Evolutionary conservation across 148 eudicot genomes (phyloP).

Genomic region (Chenopodium quinoa): DNA sequence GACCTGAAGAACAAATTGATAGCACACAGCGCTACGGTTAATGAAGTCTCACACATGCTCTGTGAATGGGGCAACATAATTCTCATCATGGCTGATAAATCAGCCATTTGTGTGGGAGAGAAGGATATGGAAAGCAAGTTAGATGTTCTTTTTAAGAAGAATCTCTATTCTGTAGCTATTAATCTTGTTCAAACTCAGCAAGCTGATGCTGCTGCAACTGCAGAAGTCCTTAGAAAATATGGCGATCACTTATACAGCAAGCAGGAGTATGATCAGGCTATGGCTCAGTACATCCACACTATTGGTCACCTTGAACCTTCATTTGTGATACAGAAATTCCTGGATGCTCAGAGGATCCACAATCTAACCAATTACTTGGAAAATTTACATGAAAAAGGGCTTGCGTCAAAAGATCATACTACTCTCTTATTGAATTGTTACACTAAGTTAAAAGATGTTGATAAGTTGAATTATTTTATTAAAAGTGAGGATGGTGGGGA

Average conservation of each 20-base stretch:
- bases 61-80: conserved; percentile 98
- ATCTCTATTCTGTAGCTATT: conserved; percentile 92
- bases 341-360: conserved; percentile 97
- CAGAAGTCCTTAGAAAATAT: conserved; percentile 93
- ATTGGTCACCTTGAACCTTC: conserved; percentile 98
- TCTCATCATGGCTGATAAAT: conserved; percentile 79
- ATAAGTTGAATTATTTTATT: conserved; percentile 77
- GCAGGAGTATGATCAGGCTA: conserved; percentile 89
- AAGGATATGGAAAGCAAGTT: conserved; percentile 99
- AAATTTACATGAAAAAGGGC: conserved; percentile 88
- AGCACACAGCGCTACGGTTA: conserved; percentile 68
- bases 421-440: conserved; percentile 92
- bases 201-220: conserved; percentile 99
- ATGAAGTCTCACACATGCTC: conserved; percentile 89
- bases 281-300: conserved; percentile 92
- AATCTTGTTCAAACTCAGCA: conserved; percentile 96
- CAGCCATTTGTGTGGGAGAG: conserved; percentile 84
- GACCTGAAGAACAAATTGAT: conserved; percentile 88
- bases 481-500: conserved; percentile 87
- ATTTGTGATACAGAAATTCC: conserved; percentile 90
- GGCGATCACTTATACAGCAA: conserved; percentile 92
- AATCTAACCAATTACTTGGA: conserved; percentile 95
- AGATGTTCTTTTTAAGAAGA: conserved; percentile 94
- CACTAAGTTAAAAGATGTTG: conserved; percentile 95
- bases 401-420: conserved; percentile 95